Percentiles rank a stretch among this genome's conserved stretches.
phyloP scores from a whole-genome alignment of 441 rosid species.

The Populus trichocarpa region DNA sequence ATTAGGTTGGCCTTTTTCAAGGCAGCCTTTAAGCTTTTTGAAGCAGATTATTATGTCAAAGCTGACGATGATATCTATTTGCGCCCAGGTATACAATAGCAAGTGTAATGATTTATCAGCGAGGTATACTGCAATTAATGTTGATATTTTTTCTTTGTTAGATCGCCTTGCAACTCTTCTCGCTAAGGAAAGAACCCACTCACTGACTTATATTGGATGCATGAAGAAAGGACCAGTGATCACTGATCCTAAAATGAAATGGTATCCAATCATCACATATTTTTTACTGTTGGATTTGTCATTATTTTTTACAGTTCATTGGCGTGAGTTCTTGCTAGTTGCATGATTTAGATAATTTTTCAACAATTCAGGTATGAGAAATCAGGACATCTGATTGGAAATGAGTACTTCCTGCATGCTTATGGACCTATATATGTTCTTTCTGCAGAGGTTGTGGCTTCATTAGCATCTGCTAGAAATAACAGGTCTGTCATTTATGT shows the following conservation, averaged over 20 bases:
- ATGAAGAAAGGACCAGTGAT: conserved; percentile 91
- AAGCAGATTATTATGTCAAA: conserved; percentile 76
- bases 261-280: conserved; percentile 29
- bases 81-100: conserved; percentile 57
- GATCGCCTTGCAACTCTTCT: conserved; percentile 83
- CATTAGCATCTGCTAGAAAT: conserved; percentile 57
- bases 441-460: conserved; percentile 66
- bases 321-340: not conserved
- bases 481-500: conserved; percentile 42
- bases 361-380: conserved; percentile 55
- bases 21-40: conserved; percentile 66
- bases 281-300: not conserved
- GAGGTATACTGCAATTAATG: not conserved
- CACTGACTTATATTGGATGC: conserved; percentile 67
- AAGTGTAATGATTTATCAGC: not conserved
- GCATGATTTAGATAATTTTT: conserved; percentile 7
- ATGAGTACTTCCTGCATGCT: conserved; percentile 74
- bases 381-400: conserved; percentile 67
- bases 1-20: conserved; percentile 59
- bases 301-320: not conserved
- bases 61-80: conserved; percentile 77
- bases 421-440: conserved; percentile 76
- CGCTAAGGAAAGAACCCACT: conserved; percentile 62
- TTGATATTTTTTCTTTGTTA: conserved; percentile 13
- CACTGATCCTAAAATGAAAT: conserved; percentile 71